A percentile compares a stretch with the other conserved stretches of the same genome.
Conservation (phyloP, 306 rosid genomes). For the Begonia peltatifolia region DNA sequence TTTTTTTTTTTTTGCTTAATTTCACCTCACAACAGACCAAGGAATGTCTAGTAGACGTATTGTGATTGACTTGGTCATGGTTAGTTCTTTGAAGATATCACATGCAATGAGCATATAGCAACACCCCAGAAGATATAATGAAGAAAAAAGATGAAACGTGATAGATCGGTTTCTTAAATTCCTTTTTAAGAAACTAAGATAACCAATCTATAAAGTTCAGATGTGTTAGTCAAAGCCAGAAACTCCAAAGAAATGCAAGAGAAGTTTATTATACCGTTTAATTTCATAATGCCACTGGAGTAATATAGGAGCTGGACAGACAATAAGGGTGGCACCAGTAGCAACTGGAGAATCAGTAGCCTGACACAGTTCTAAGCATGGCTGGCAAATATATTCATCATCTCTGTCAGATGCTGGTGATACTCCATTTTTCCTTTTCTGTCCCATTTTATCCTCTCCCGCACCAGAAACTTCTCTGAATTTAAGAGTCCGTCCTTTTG, state of each 20-base stretch:
- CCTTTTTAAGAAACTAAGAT: too few species aligned
- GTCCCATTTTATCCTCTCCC: slow-evolving; percentile 24
- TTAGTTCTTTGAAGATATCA: background rate
- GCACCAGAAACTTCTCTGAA: slow-evolving; percentile 17
- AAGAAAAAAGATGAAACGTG: too few species aligned
- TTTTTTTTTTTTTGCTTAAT: too few species aligned
- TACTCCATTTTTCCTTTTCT: slow-evolving; percentile 29
- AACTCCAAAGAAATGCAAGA: background rate
- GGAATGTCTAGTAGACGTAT: too few species aligned
- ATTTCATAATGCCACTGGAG: slow-evolving; percentile 92
- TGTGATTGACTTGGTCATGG: too few species aligned
- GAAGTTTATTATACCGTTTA: slow-evolving; percentile 36
- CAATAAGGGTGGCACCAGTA: slow-evolving; percentile 89
- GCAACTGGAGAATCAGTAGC: slow-evolving; percentile 71
- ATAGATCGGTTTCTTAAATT: too few species aligned
- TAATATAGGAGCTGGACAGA: slow-evolving; percentile 88
- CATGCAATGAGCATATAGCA: too few species aligned
- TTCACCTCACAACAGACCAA: too few species aligned
- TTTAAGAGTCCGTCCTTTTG: slow-evolving; percentile 41
- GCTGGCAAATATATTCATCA: slow-evolving; percentile 60
- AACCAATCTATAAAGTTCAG: too few species aligned
- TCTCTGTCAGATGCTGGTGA: slow-evolving; percentile 44
- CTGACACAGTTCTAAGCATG: slow-evolving; percentile 70
- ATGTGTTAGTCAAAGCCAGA: too few species aligned
- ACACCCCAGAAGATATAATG: too few species aligned